Evolutionary conservation across 140 eudicot species (phyloP).

Genomic region (Flaveria floridana): DNA sequence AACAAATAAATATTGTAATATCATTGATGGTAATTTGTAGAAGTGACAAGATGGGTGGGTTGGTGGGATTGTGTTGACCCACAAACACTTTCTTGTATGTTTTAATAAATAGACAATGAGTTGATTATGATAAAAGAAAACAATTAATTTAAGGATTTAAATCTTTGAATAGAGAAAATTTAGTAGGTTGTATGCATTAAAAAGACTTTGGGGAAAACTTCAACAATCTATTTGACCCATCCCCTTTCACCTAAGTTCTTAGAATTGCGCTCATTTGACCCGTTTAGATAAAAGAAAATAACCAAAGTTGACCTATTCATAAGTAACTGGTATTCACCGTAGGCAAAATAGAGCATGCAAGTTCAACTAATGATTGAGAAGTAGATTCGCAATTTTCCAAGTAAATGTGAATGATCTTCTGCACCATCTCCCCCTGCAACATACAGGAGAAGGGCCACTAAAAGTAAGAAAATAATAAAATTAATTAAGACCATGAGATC

Average conservation of each 20-base stretch:
- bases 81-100: not conserved
- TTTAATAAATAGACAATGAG: not conserved
- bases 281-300: not conserved
- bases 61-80: not conserved
- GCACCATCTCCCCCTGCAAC: constrained; percentile 71
- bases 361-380: constrained; percentile 55
- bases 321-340: constrained; percentile 43
- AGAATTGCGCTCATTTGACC: not conserved
- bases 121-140: not conserved
- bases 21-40: not conserved
- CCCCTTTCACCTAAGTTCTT: constrained; percentile 9
- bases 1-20: not conserved
- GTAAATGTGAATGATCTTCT: constrained; percentile 67
- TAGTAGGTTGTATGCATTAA: not conserved
- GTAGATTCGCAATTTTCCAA: constrained; percentile 62
- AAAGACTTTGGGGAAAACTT: not conserved
- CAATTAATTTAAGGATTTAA: not conserved
- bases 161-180: not conserved
- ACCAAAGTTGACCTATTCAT: not conserved
- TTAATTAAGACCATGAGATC: not conserved
- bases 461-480: constrained; percentile 11
- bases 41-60: not conserved
- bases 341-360: constrained; percentile 72
- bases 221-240: not conserved
- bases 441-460: constrained; percentile 22